Evolutionary conservation across 192 early-diverging fungal genomes (phyloP).

Genomic region (Allomyces macrogynus): DNA sequence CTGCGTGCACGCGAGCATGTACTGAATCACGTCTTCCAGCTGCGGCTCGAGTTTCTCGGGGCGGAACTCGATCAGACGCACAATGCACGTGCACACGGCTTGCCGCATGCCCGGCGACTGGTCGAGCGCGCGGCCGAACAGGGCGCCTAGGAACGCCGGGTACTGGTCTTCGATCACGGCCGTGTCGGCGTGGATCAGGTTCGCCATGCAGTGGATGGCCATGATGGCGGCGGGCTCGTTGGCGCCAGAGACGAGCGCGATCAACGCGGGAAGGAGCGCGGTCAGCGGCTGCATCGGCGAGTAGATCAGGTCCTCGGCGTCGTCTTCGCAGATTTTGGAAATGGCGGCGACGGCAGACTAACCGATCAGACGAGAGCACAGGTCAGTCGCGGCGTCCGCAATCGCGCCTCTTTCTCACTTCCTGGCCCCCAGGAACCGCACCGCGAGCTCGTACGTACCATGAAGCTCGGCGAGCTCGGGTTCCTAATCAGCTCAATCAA

Average conservation of each 20-base stretch:
- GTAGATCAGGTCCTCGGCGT: slow-evolving; percentile 52
- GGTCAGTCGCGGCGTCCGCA: slow-evolving; percentile 1
- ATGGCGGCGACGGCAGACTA: slow-evolving; percentile 70
- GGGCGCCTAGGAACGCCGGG: slow-evolving; percentile 45
- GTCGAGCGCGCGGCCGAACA: slow-evolving; percentile 76
- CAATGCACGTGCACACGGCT: slow-evolving; percentile 82
- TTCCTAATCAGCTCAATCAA: slow-evolving; percentile 48
- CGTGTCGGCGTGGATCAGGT: slow-evolving; percentile 42
- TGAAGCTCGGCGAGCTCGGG: background rate
- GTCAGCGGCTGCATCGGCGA: slow-evolving; percentile 50
- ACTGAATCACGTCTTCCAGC: slow-evolving; percentile 73
- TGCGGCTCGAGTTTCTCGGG: slow-evolving; percentile 73
- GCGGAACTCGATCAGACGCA: slow-evolving; percentile 65
- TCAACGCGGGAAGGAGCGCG: slow-evolving; percentile 75
- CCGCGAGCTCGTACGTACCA: background rate
- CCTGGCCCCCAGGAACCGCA: background rate
- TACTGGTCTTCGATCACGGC: slow-evolving; percentile 40
- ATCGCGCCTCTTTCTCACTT: background rate
- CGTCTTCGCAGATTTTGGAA: slow-evolving; percentile 93
- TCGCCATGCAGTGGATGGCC: slow-evolving; percentile 69
- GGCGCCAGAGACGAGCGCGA: slow-evolving; percentile 55
- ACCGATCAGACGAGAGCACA: background rate
- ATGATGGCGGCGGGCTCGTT: slow-evolving; percentile 65
- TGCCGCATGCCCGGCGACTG: slow-evolving; percentile 62
- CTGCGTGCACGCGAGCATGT: slow-evolving; percentile 89